Base-by-base conservation (phyloP, 2,329 filamentous ascomycete species). In the Trichophyton schoenleinii region DNA sequence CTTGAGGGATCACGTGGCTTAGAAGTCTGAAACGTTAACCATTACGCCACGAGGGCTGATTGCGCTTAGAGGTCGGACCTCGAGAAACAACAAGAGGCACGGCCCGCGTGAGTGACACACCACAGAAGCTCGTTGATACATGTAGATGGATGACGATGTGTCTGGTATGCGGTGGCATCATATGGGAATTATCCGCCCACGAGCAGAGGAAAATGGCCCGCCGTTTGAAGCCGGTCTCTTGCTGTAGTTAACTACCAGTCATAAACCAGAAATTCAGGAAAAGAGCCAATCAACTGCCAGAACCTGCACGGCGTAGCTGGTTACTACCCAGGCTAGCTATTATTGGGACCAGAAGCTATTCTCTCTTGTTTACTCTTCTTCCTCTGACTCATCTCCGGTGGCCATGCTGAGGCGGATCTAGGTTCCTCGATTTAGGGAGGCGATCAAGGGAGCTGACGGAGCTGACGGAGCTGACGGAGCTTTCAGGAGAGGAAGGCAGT, bases 1-100 rank as follows among this genome's bases (percentile, higher is more conserved):
- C 7, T 13, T 3, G 34, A 3, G 3, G 13, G 28, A 53, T 53
- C 49, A 53, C 49, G 49, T 53, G 49, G 49, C 49, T 34, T 53
- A 53, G 49, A 53, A 53, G 49, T 53, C 49, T 53, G 49, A 53
- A 53, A 34, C 49, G 49, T 53, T 53, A 53, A 53, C 49, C 49
- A 53, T 53, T 53, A 53, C 49, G 49, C 49, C 49, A 53, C 49
- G 49, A 53, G 49, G 49, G 49, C 49, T 31, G 25, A 31, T 53
- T 28, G 34, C 28, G 25, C 49, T 53, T 53, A 18, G 2, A 18
- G 22, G 31, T 25, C 3, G 18, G 13, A 3, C 25, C 22, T 5
- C 20, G 22, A n/a, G 31, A 53, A 38, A 25, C 7, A 42, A 18
- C 41, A 41, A 58, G 25, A 28, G 25, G n/a, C 42, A 7, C 6